phyloP scores from a whole-genome alignment of 768 basidiomycete genomes.

The Boletellus ananas region DNA sequence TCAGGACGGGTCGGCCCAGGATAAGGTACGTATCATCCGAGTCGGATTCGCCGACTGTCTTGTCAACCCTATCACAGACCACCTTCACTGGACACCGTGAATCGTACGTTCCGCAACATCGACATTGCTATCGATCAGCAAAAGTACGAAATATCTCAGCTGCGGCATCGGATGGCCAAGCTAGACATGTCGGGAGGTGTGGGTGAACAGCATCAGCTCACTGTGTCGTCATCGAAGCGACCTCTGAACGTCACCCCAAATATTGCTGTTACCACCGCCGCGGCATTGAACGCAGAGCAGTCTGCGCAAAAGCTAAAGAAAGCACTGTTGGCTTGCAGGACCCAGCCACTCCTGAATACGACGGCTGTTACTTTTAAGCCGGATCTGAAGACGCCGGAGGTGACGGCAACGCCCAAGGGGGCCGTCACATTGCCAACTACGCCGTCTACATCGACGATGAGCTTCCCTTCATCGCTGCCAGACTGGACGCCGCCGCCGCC shows the following conservation, averaged over 20 bases:
- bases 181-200: conserved; percentile 38
- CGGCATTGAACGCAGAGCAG: conserved; percentile 78
- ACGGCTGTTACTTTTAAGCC: conserved; percentile 33
- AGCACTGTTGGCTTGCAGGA: conserved; percentile 56
- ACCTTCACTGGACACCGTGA: conserved; percentile 81
- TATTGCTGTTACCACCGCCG: conserved; percentile 71
- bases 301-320: conserved; percentile 67
- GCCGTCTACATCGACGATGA: conserved; percentile 18
- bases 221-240: conserved; percentile 36
- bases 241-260: conserved; percentile 53
- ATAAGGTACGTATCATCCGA: conserved; percentile 49
- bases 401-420: neutral
- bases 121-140: conserved; percentile 67
- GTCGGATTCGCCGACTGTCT: neutral
- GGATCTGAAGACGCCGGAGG: conserved; percentile 1
- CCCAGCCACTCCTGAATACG: conserved; percentile 64
- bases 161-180: conserved; percentile 51
- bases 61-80: conserved; percentile 45
- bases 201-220: conserved; percentile 39
- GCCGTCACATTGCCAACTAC: conserved; percentile 13
- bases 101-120: conserved; percentile 81
- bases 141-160: conserved; percentile 46
- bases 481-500: conserved; percentile 23
- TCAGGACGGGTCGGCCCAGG: conserved; percentile 56
- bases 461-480: conserved; percentile 22